Evolutionary conservation across 2,329 filamentous ascomycete species (phyloP).

Genomic region (Pseudogymnoascus sp.): DNA sequence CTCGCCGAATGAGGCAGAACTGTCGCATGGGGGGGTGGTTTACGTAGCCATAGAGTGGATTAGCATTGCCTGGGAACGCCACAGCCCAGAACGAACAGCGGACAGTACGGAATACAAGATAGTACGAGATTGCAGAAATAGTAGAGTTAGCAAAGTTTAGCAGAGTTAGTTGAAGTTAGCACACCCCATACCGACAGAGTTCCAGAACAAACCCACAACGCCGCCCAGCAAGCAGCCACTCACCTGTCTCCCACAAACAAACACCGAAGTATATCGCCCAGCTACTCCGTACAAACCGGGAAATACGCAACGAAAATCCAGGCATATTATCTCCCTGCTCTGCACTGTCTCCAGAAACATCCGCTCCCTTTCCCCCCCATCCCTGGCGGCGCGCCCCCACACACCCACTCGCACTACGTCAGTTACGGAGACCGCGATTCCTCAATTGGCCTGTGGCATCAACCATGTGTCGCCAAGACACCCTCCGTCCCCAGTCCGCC

Average conservation of each 20-base stretch:
- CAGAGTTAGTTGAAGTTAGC: background rate
- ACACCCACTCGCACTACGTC: background rate
- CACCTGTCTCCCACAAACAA: background rate
- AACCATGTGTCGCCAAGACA: constrained; percentile 1
- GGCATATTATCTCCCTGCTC: background rate
- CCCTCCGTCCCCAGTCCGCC: background rate
- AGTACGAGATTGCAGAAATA: no score
- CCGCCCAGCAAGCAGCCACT: background rate
- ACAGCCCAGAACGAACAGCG: background rate
- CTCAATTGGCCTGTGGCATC: background rate
- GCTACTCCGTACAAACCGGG: no score
- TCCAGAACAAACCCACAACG: background rate
- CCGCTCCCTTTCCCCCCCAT: background rate
- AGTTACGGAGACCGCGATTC: background rate
- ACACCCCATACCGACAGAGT: background rate
- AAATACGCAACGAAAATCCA: background rate
- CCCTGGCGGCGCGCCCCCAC: background rate
- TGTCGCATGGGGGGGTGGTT: background rate
- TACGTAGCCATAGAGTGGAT: background rate
- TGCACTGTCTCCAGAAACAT: background rate
- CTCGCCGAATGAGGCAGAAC: background rate
- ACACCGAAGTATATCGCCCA: no score
- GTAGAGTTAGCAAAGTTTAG: background rate
- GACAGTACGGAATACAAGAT: no score
- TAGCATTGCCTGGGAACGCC: background rate